A percentile compares a stretch with the other conserved stretches of the same genome.
Conservation (phyloP, 371 early-diverging fungal genomes). For the Batrachochytrium dendrobatidis region DNA sequence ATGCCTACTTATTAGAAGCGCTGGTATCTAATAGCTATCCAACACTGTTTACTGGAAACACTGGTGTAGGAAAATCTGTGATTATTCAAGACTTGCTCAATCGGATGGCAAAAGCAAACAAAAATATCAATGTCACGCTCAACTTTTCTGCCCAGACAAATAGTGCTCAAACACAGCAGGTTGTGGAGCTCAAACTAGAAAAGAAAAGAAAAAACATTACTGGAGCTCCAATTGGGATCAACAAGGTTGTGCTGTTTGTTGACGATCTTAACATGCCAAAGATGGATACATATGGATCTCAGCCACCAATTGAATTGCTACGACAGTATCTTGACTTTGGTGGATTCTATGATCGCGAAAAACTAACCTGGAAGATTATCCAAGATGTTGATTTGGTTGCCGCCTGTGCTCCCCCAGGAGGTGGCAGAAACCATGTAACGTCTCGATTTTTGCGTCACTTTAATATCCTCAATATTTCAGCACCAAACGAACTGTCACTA, state of each 20-base stretch:
- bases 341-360: constrained; percentile 53
- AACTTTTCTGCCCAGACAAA: constrained; percentile 53
- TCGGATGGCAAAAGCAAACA: constrained; percentile 27
- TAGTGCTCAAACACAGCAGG: constrained; percentile 46
- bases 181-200: constrained; percentile 52
- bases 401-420: constrained; percentile 54
- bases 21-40: constrained; percentile 39
- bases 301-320: constrained; percentile 49
- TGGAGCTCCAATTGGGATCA: constrained; percentile 44
- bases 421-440: constrained; percentile 45
- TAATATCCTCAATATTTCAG: constrained; percentile 44
- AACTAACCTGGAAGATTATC: constrained; percentile 45
- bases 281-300: constrained; percentile 53
- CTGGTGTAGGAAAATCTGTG: constrained; percentile 49
- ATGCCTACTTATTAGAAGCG: constrained; percentile 39
- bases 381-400: constrained; percentile 46
- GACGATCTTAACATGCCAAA: constrained; percentile 58
- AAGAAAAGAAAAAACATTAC: constrained; percentile 51
- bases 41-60: constrained; percentile 43
- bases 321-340: constrained; percentile 49
- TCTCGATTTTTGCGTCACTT: constrained; percentile 49
- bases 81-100: constrained; percentile 44
- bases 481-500: constrained; percentile 39
- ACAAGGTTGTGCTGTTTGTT: constrained; percentile 45
- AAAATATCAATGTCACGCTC: constrained; percentile 34